Percentiles rank a stretch among this genome's conserved stretches.
Evolutionary conservation across 73 alveolate species (phyloP).

Genomic region (Paramecium tetraurelia): DNA sequence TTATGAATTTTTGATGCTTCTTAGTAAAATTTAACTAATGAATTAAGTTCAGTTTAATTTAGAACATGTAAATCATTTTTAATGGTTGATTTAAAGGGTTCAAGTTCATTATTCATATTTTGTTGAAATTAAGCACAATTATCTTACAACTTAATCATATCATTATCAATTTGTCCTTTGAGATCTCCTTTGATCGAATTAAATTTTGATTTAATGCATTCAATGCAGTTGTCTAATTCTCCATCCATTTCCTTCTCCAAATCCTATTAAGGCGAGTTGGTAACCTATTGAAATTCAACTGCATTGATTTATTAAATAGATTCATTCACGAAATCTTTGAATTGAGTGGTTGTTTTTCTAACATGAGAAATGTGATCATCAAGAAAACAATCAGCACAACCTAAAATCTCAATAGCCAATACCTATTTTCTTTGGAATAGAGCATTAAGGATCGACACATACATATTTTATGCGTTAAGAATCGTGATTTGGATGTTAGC

Average conservation of each 20-base stretch:
- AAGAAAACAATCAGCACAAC: constrained; percentile 47
- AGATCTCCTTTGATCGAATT: constrained; percentile 8
- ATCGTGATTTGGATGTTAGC: constrained; percentile 1
- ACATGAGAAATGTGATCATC: constrained; percentile 18
- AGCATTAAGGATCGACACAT: constrained; percentile 22
- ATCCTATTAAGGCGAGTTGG: constrained; percentile 2
- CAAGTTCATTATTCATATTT: constrained; percentile 10
- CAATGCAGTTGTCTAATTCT: not conserved
- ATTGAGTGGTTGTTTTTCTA: not conserved
- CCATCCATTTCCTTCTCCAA: not conserved
- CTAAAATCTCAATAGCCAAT: not conserved
- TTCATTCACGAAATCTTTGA: not conserved
- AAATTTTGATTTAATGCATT: not conserved
- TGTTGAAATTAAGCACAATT: not conserved
- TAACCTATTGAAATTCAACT: not conserved
- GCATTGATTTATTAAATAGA: not conserved
- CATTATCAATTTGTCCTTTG: not conserved
- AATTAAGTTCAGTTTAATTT: not conserved
- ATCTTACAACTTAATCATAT: not conserved
- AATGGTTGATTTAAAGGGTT: not conserved
- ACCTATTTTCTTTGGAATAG: not conserved
- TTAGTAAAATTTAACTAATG: not conserved
- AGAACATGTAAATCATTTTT: not conserved
- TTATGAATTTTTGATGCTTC: not conserved
- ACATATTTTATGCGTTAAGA: not conserved